Evolutionary conservation across 495 filamentous ascomycete species (phyloP).

Genomic region (Lineolata rhizophorae): DNA sequence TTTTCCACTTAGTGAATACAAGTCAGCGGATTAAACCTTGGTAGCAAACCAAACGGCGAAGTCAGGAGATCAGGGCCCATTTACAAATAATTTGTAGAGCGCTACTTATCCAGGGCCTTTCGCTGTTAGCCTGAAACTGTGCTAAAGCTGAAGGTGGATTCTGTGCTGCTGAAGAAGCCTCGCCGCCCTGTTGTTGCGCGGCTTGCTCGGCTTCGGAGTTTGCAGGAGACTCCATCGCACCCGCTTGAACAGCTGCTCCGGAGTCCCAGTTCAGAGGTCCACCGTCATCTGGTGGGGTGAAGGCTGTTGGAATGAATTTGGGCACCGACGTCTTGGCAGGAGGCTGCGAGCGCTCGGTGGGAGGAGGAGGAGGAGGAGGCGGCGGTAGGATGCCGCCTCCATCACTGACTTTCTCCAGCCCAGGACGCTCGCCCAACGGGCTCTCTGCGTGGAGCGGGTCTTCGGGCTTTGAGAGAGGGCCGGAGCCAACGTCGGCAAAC

Average conservation of each 20-base stretch:
- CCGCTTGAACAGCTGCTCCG: constrained; percentile 8
- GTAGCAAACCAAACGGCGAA: background rate
- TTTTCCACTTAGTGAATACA: constrained; percentile 3
- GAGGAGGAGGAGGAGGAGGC: constrained; percentile 2
- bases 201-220: constrained; percentile 8
- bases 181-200: constrained; percentile 1
- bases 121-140: background rate
- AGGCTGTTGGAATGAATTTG: constrained; percentile 8
- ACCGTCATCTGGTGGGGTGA: constrained; percentile 15
- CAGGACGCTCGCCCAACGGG: constrained; percentile 2
- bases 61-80: constrained; percentile 1
- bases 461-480: constrained; percentile 9
- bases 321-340: constrained; percentile 3
- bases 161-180: constrained; percentile 1
- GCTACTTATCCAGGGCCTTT: constrained; percentile 2
- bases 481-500: constrained; percentile 8
- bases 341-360: background rate
- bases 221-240: constrained; percentile 10
- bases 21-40: background rate
- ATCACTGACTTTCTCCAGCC: background rate
- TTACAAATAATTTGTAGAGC: constrained; percentile 4
- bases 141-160: background rate
- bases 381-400: too few species aligned
- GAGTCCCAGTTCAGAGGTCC: constrained; percentile 10
- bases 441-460: constrained; percentile 9